Evolutionary conservation across 2,329 filamentous ascomycete species (phyloP), one percentile per base, ranked within the genome.

Genomic region (Zymoseptoria crescenta): DNA sequence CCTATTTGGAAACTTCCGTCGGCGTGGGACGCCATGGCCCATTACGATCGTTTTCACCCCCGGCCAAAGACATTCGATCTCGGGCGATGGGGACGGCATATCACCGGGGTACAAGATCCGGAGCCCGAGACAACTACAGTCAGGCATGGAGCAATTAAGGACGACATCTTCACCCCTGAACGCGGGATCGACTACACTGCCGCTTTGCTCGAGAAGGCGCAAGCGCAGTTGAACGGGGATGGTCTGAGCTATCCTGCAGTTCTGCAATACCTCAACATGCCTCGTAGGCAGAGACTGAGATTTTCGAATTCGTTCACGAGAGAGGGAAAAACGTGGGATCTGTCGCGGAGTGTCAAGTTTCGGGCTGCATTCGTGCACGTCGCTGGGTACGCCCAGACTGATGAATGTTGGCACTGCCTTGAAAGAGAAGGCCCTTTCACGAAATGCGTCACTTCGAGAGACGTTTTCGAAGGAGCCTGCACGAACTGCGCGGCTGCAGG

Each of bases 201-300:
- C 27, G 13, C 24, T 52, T 20, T 52, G 51, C 49, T 56, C 48
- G 19, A 50, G 49, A 13, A 30, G 16, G 28, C 24, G 24, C 24
- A 24, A 24, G 24, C 24, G 24, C 49, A 52, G 28, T 10, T 30
- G 8, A 30, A 6, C 2, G 8, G 8, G 3, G 21, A 24, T 29
- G 49, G 49, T 8, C 8, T 56, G 28, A 50, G 29, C 7, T 52
- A 49, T 27, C 28, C 28, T 8, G 29, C 55, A 3, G 51, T 50
- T 7, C 49, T 57, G 21, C 49, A 51, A 3, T 48, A 57, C 20
- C 49, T 57, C 29, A 57, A 57, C 30, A 57, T 57, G 49, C 56
- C 56, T 4, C 28, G 45, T 5, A 24, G 56, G 49, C 56, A 57
- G 10, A 45, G 20, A 24, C 50, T 57, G 3, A 48, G 29, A 10